Base-by-base conservation (phyloP, 2,329 filamentous ascomycete species). In the Bipolaris oryzae region DNA sequence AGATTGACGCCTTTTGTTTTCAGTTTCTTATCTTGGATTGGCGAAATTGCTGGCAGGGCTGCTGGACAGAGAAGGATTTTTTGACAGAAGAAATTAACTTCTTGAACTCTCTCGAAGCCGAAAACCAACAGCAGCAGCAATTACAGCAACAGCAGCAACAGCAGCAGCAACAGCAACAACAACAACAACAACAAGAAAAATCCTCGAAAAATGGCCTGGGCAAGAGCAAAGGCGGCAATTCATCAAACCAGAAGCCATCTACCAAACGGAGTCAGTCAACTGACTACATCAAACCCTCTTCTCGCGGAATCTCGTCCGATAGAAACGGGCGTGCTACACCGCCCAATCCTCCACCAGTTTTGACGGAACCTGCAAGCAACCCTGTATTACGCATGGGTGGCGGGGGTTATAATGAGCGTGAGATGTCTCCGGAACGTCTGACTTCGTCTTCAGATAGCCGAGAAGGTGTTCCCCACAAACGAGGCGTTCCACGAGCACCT, bases 21-120 rank as follows among this genome's bases (percentile, higher is more conserved):
- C 92, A 93, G 69, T 97, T 96, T 64, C 82, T 98, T 11, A 93
- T 98, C 18, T 91, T 92, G 71, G 90, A 98, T 73, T 98, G 94
- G 94, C 88, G 92, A 67, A 89, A 96, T 66, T 98, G 94, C 79
- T 98, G 94, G 94, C 92, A 95, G 75, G 94, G 94, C 7, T 98
- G 94, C 79, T 92, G 89, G 81, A 96, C 90, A 11, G 94, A 98
- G 76, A 87, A 91, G 61, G 87, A 87, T 64, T 94, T 85, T 70
- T 55, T 76, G 33, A 58, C 61, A 9, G 71, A 74, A 35, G 74
- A 76, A 63, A 60, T 76, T 55, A 65, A 64, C 44, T 70, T 70
- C 38, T 39, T 75, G 41, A 65, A 69, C 47, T 53, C 65, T 37
- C 41, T 66, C 23, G 64, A 70, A 47, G 45, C 41, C 20, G 62